Evolutionary conservation across 306 rosid genomes (phyloP), one percentile per base, ranked within the genome.

Genomic region (Elaeagnus macrophylla): DNA sequence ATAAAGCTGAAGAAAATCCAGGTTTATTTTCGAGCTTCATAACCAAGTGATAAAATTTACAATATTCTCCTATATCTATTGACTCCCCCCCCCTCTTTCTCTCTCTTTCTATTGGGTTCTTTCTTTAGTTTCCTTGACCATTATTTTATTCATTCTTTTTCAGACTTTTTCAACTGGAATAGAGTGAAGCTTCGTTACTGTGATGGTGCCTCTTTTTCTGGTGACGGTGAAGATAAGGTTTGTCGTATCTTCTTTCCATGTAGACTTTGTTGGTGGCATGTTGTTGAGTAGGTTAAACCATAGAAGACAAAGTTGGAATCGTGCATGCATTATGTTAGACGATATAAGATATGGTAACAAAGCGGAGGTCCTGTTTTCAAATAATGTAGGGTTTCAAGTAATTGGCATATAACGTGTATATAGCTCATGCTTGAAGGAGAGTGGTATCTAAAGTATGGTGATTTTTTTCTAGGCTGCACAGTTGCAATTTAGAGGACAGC

Each of bases 151-250:
- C 32, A 25, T 2, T 25, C 32, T 25, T 15, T 72, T 71, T 69
- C 73, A 93, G 99, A 87, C 62, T 87, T 93, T 79, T 87, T 68
- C 81, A 93, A 86, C 70, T 93, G 96, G 96, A 93, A 87, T 57
- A 75, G 99, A 75, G 85, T 82, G 19, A 93, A 93, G 79, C 77
- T 93, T 67, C 96, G 99, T n/a, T 93, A 93, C 46, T 93, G 99
- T 64, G 99, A 93, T 48, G 99, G 99, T 32, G 99, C 95, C 48
- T 93, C 99, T 39, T 93, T 93, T 56, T 15, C 88, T 13, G 99
- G 99, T 41, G 96, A 87, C 50, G 44, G 72, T 67, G 94, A 84
- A 66, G 60, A 84, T 47, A 70, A 70, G 96, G 99, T 91, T 67
- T 3, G 68, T 35, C 7, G 14, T 1, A 48, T 36, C n/a, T 39